These are phyloP conservation scores for Maudiozyma humilis DNA, from an alignment of 1,139 yeast genomes.

Conservation along the genomic window DNA sequence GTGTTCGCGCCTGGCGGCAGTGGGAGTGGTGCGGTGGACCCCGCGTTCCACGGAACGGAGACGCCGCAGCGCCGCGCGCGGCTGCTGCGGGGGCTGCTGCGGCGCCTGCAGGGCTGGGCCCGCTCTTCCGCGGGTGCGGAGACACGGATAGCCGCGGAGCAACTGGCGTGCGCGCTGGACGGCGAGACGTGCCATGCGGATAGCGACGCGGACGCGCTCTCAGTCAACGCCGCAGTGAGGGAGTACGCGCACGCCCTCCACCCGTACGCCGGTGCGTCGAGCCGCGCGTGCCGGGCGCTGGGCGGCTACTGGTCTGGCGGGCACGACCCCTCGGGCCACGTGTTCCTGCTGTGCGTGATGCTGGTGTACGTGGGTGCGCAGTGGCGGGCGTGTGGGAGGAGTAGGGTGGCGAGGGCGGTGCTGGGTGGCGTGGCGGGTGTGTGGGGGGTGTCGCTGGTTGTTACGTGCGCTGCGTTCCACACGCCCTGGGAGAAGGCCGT, in stretches of 20 bases:
- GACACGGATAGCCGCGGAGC: too few species aligned
- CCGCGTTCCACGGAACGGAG: constrained; percentile 24
- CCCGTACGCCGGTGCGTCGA: constrained; percentile 6
- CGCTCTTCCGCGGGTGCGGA: too few species aligned
- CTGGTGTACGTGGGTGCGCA: constrained; percentile 45
- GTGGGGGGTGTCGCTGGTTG: constrained; percentile 8
- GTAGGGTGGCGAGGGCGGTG: constrained; percentile 20
- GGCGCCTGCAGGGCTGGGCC: too few species aligned
- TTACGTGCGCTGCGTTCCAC: constrained; percentile 4
- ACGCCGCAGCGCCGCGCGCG: constrained; percentile 16
- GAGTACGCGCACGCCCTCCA: too few species aligned
- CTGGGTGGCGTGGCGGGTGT: constrained; percentile 2
- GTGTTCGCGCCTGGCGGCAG: too few species aligned
- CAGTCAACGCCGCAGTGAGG: too few species aligned
- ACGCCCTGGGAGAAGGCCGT: constrained; percentile 1
- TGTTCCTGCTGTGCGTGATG: constrained; percentile 68
- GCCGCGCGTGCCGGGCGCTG: constrained; percentile 42
- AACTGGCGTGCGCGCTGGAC: too few species aligned
- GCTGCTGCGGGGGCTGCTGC: too few species aligned
- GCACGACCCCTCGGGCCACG: constrained; percentile 94
- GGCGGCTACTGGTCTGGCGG: constrained; percentile 86
- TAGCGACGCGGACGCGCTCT: too few species aligned
- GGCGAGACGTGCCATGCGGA: too few species aligned
- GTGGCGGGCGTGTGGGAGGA: constrained; percentile 5
- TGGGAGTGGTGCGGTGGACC: constrained; percentile 14